Percentiles rank a stretch among this genome's conserved stretches.
Evolutionary conservation across 352 stramenopile species (phyloP).

Genomic region (Globisporangium perplexum): DNA sequence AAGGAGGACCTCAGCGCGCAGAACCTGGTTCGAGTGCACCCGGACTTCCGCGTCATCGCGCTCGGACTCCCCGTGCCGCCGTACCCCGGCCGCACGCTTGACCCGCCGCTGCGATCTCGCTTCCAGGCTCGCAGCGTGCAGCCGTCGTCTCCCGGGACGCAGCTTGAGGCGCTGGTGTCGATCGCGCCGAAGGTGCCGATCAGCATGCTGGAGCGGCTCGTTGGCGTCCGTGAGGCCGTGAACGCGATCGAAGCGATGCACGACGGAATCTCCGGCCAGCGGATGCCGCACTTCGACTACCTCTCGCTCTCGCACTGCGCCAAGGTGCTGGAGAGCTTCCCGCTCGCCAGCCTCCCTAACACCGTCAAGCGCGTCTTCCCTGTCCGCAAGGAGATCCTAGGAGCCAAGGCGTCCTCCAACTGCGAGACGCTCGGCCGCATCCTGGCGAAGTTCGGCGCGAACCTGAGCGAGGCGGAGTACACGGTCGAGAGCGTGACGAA

Average conservation of each 20-base stretch:
- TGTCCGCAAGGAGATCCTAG: conserved; percentile 39
- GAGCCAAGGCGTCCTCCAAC: conserved; percentile 31
- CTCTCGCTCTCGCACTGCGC: conserved; percentile 56
- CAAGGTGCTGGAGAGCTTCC: conserved; percentile 46
- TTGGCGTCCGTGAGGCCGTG: conserved; percentile 61
- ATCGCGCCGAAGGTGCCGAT: conserved; percentile 45
- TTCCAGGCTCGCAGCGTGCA: conserved; percentile 79
- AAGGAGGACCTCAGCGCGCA: conserved; percentile 36
- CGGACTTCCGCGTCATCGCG: conserved; percentile 92
- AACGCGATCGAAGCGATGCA: conserved; percentile 66
- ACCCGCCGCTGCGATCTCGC: conserved; percentile 81
- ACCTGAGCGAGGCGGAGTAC: conserved; percentile 24
- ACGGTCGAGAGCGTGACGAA: conserved; percentile 31
- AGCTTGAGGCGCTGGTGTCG: conserved; percentile 47
- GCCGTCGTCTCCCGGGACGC: conserved; percentile 52
- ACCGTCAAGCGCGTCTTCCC: conserved; percentile 52
- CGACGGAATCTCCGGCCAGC: conserved; percentile 23
- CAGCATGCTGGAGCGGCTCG: conserved; percentile 51
- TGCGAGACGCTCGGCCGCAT: conserved; percentile 49
- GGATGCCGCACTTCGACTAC: conserved; percentile 73
- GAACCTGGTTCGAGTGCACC: conserved; percentile 84
- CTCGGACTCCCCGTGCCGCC: conserved; percentile 83
- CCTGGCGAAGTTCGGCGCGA: conserved; percentile 36
- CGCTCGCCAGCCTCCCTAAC: conserved; percentile 25
- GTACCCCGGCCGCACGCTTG: conserved; percentile 79